phyloP scores from a whole-genome alignment of 352 stramenopile species.

The Phytophthora idaei region DNA sequence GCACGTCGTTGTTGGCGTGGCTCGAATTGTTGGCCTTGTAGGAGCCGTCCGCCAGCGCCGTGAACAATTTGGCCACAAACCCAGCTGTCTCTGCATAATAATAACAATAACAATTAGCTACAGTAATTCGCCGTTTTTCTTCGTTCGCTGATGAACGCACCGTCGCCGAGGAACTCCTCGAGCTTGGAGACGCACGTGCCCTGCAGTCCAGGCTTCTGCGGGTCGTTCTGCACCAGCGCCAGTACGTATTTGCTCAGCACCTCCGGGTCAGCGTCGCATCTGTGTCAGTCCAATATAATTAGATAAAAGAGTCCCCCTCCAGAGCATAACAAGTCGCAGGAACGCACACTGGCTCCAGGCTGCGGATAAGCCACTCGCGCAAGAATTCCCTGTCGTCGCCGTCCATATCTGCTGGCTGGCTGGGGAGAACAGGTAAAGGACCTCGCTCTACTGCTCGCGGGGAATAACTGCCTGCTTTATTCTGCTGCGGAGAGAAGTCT shows the following conservation, averaged over 20 bases:
- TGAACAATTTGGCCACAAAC: slow-evolving; percentile 80
- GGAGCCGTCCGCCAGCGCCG: slow-evolving; percentile 59
- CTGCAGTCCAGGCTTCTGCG: slow-evolving; percentile 67
- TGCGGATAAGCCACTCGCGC: slow-evolving; percentile 87
- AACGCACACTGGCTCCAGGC: slow-evolving; percentile 83
- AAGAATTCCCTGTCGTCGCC: slow-evolving; percentile 78
- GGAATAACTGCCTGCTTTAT: slow-evolving; percentile 26
- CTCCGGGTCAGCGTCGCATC: slow-evolving; percentile 85
- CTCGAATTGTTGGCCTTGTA: slow-evolving; percentile 49
- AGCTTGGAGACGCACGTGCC: slow-evolving; percentile 81
- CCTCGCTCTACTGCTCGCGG: slow-evolving; percentile 1
- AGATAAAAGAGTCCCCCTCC: background rate
- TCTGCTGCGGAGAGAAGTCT: slow-evolving; percentile 18
- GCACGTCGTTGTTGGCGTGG: slow-evolving; percentile 24
- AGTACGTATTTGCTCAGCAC: slow-evolving; percentile 90
- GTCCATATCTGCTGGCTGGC: slow-evolving; percentile 54
- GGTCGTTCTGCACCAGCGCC: slow-evolving; percentile 85
- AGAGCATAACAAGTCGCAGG: background rate
- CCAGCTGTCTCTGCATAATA: slow-evolving; percentile 58
- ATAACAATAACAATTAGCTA: slow-evolving; percentile 7
- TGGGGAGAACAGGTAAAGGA: slow-evolving; percentile 2
- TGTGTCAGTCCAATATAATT: slow-evolving; percentile 22
- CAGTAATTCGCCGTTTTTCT: background rate
- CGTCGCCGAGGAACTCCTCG: slow-evolving; percentile 86
- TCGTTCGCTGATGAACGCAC: slow-evolving; percentile 34